Conservation (phyloP, 139 green algal genomes). For the Chlamydomonas urium region DNA sequence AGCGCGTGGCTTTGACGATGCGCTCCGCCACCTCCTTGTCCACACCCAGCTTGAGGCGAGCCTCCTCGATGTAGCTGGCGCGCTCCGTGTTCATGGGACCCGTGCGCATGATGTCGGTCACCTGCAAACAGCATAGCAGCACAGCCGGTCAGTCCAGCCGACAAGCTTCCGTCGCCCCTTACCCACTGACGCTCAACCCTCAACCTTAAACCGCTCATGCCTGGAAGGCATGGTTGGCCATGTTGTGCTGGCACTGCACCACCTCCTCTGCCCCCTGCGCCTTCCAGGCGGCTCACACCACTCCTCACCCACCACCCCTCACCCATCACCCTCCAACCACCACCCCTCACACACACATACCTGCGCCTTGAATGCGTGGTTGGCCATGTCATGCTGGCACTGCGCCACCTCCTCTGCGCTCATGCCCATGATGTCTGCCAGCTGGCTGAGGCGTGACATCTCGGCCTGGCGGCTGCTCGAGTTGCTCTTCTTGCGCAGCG, state of each 20-base stretch:
- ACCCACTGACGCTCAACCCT: background rate
- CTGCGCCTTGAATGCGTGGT: slow-evolving; percentile 88
- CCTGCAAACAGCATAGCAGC: no score
- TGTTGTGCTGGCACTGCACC: slow-evolving; percentile 67
- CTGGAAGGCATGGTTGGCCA: slow-evolving; percentile 92
- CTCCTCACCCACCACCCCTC: background rate
- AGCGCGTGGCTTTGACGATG: background rate
- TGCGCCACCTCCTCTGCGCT: slow-evolving; percentile 43
- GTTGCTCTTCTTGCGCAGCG: slow-evolving; percentile 39
- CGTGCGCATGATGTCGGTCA: slow-evolving; percentile 29
- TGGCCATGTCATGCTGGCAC: slow-evolving; percentile 81
- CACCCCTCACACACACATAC: background rate
- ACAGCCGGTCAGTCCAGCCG: no score
- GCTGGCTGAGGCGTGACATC: slow-evolving; percentile 40
- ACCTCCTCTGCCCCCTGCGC: slow-evolving; percentile 17
- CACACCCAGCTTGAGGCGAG: slow-evolving; percentile 80
- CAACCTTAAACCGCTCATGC: slow-evolving; percentile 29
- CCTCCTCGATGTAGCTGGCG: slow-evolving; percentile 68
- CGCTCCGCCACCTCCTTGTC: slow-evolving; percentile 68
- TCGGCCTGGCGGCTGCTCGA: slow-evolving; percentile 26
- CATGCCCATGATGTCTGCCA: slow-evolving; percentile 56
- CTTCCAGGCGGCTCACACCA: background rate
- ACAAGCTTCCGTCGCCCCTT: background rate
- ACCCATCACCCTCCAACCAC: background rate
- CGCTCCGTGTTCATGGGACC: slow-evolving; percentile 70